These are phyloP conservation scores for Licmophora abbreviata DNA, from an alignment of 108 stramenopile species.

Conservation along the genomic window DNA sequence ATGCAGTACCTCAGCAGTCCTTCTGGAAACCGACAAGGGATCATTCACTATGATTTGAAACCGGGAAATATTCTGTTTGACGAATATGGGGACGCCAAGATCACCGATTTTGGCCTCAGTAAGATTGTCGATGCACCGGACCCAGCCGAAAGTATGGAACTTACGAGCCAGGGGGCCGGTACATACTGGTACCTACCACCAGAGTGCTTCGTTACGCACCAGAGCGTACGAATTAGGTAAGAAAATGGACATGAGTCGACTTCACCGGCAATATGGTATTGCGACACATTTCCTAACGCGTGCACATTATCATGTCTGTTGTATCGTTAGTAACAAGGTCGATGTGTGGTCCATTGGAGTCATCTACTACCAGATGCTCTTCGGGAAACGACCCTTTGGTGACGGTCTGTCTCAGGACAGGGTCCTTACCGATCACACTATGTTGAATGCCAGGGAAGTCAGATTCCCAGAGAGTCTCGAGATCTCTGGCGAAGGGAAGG, in stretches of 20 bases:
- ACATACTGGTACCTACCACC: conserved; percentile 99
- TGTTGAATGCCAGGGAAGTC: conserved; percentile 90
- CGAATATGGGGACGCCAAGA: conserved; percentile 91
- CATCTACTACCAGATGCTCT: conserved; percentile 99
- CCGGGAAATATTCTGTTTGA: conserved; percentile 94
- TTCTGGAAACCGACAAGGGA: conserved; percentile 76
- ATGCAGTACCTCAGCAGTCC: conserved; percentile 92
- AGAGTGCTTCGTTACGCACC: conserved; percentile 91
- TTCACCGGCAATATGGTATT: no score
- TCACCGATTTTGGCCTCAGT: conserved; percentile 98
- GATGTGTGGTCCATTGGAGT: conserved; percentile 99
- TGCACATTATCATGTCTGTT: no score
- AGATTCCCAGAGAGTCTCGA: conserved; percentile 76
- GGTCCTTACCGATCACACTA: conserved; percentile 78
- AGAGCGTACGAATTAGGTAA: conserved; percentile 61
- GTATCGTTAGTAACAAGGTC: conserved; percentile 97
- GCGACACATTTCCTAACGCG: no score
- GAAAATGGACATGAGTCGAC: conserved; percentile 8
- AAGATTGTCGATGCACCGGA: conserved; percentile 82
- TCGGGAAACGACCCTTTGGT: conserved; percentile 94
- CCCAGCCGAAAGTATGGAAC: conserved; percentile 89
- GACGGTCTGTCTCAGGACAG: conserved; percentile 96
- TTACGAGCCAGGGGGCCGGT: conserved; percentile 98
- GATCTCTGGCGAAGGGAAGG: conserved; percentile 88
- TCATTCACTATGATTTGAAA: conserved; percentile 99